phyloP scores from a whole-genome alignment of 805 yeast species.

The Yueomyces sp. region DNA sequence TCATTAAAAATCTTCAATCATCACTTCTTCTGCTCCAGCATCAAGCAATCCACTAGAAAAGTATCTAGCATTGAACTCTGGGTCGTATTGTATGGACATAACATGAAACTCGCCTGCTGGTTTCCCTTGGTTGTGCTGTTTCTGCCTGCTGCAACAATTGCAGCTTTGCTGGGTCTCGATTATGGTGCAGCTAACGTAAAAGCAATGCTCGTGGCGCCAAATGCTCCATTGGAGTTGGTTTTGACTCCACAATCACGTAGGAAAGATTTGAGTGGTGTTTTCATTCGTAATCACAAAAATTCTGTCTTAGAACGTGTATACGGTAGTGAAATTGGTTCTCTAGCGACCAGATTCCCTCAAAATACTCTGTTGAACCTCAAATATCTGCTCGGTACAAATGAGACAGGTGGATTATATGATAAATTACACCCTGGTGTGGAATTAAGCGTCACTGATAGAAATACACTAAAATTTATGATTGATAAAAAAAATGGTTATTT shows the following conservation, averaged over 20 bases:
- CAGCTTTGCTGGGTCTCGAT: conserved; percentile 79
- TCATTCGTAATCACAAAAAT: conserved; percentile 32
- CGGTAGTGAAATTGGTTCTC: conserved; percentile 62
- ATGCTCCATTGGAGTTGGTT: conserved; percentile 75
- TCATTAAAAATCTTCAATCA: too few species aligned
- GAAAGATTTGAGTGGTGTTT: conserved; percentile 73
- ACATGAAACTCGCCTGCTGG: too few species aligned
- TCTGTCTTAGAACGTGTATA: conserved; percentile 44
- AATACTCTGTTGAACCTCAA: conserved; percentile 57
- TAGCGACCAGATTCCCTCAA: conserved; percentile 62
- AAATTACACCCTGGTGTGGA: conserved; percentile 49
- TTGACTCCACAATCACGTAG: conserved; percentile 85
- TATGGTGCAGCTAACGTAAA: conserved; percentile 80
- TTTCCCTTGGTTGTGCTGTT: too few species aligned
- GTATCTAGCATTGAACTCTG: too few species aligned
- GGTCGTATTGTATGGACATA: too few species aligned
- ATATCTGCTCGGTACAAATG: conserved; percentile 53
- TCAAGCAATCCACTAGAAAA: too few species aligned
- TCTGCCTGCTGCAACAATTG: conserved; percentile 7
- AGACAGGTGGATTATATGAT: conserved; percentile 36
- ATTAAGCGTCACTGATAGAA: conserved; percentile 31
- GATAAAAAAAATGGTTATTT: conserved; percentile 34
- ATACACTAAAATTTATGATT: conserved; percentile 44
- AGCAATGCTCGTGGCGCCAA: conserved; percentile 83
- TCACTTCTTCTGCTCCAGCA: too few species aligned